phyloP scores from a whole-genome alignment of 495 filamentous ascomycete genomes.

The Venustampulla echinocandica region DNA sequence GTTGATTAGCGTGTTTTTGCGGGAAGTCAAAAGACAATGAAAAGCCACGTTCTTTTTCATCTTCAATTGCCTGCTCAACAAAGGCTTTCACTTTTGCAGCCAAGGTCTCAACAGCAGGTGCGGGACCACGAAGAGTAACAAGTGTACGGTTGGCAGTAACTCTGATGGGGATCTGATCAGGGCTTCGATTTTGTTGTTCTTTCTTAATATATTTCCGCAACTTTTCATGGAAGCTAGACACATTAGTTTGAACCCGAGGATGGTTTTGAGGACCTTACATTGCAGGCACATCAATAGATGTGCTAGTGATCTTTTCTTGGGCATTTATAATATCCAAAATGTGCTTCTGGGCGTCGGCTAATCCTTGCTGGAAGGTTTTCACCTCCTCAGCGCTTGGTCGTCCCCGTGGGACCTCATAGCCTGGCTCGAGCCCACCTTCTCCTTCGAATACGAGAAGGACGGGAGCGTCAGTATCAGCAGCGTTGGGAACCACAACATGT shows the following conservation, averaged over 20 bases:
- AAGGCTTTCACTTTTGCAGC: conserved; percentile 62
- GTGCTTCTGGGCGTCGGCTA: conserved; percentile 64
- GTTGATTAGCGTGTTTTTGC: conserved; percentile 82
- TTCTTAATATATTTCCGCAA: conserved; percentile 65
- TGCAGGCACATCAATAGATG: conserved; percentile 56
- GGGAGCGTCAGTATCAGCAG: conserved; percentile 42
- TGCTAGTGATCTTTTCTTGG: conserved; percentile 59
- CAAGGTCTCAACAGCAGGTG: conserved; percentile 59
- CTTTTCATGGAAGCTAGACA: conserved; percentile 53
- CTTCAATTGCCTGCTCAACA: conserved; percentile 71
- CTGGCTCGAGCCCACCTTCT: conserved; percentile 38
- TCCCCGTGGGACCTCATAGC: conserved; percentile 57
- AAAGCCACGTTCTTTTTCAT: conserved; percentile 82
- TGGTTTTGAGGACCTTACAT: conserved; percentile 44
- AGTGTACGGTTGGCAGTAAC: conserved; percentile 46
- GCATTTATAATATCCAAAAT: conserved; percentile 60
- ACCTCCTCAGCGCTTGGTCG: conserved; percentile 49
- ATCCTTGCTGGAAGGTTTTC: conserved; percentile 54
- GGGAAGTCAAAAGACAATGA: conserved; percentile 83
- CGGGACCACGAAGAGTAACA: conserved; percentile 69
- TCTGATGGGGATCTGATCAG: conserved; percentile 63
- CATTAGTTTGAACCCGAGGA: conserved; percentile 11
- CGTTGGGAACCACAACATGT: conserved; percentile 64
- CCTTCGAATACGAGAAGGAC: conserved; percentile 83
- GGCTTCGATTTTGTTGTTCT: conserved; percentile 59